Evolutionary conservation across 148 eudicot species (phyloP).

Genomic region (Camellia japonica): DNA sequence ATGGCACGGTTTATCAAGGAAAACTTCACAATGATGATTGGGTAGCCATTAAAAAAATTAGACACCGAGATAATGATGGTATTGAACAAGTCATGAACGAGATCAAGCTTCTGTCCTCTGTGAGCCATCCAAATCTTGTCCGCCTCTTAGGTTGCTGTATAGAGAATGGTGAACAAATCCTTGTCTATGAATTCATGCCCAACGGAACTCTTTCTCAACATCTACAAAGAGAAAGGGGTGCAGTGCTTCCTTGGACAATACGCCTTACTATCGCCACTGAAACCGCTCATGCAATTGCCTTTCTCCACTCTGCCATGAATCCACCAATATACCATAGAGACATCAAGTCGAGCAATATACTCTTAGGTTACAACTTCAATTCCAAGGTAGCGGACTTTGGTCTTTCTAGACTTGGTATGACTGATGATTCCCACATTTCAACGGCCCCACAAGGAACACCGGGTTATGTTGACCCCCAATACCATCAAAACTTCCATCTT

Average conservation of each 20-base stretch:
- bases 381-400: constrained; percentile 49
- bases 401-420: constrained; percentile 32
- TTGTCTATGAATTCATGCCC: constrained; percentile 39
- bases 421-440: constrained; percentile 41
- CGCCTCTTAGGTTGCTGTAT: constrained; percentile 39
- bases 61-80: constrained; percentile 23
- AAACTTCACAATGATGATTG: constrained; percentile 30
- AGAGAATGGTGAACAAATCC: constrained; percentile 35
- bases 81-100: constrained; percentile 34
- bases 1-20: constrained; percentile 42
- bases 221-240: constrained; percentile 33
- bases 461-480: constrained; percentile 42
- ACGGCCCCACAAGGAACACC: constrained; percentile 49
- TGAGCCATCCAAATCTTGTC: constrained; percentile 36
- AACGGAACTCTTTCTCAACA: constrained; percentile 38
- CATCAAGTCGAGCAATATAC: constrained; percentile 39
- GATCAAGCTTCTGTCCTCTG: constrained; percentile 37
- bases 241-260: constrained; percentile 37
- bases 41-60: constrained; percentile 39
- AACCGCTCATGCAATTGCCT: constrained; percentile 38
- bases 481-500: constrained; percentile 31
- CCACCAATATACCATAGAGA: constrained; percentile 49
- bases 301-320: constrained; percentile 36
- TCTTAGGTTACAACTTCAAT: constrained; percentile 34
- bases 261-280: constrained; percentile 38